Evolutionary conservation across 164 flowering plant species (phyloP), one percentile per base, ranked within the genome.

Genomic region (Taxillus chinensis): DNA sequence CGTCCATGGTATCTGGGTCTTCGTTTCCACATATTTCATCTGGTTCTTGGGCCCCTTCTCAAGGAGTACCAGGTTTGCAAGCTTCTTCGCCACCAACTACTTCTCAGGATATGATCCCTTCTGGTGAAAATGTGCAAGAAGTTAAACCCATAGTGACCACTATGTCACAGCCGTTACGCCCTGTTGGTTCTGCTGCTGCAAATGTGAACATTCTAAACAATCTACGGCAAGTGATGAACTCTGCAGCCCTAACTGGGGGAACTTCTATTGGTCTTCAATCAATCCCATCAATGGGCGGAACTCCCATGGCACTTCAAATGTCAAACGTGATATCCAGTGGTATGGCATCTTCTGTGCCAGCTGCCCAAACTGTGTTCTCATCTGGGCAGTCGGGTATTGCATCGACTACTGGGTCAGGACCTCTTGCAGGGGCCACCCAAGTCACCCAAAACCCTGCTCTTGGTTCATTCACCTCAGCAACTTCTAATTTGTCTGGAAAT

Each of bases 251-350:
- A 15, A 70, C 79, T 50, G 92, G 87, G 56, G 86, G 83, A 68
- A 73, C 82, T 67, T 79, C 90, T 49, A 82, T 80, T 41, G 95
- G 95, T 17, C 82, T 82, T 60, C 87, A 67, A 59, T 75, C 87
- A 50, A 78, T 82, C 60, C 87, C 67, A 59, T 75, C 87, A 50
- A 78, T 86, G 80, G 82, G 82, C 55, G 88, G 79, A 68, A 77
- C 78, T 67, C 81, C 86, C 17, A 79, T 92, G 70, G 83, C 86
- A 27, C 77, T 87, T 86, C 93, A 86, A 62, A 78, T 89, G 89
- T 85, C 91, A 57, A 92, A 85, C 55, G 83, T 92, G 96, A 85
- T 92, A 63, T 87, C 96, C 62, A 86, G 82, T 76, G 98, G 96
- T 64, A 89, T 86, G 89, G 66, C 83, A 58, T 82, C 96, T 55